These are phyloP conservation scores for Coniella lustricola DNA, from an alignment of 2,329 filamentous ascomycete genomes.

Conservation along the genomic window DNA sequence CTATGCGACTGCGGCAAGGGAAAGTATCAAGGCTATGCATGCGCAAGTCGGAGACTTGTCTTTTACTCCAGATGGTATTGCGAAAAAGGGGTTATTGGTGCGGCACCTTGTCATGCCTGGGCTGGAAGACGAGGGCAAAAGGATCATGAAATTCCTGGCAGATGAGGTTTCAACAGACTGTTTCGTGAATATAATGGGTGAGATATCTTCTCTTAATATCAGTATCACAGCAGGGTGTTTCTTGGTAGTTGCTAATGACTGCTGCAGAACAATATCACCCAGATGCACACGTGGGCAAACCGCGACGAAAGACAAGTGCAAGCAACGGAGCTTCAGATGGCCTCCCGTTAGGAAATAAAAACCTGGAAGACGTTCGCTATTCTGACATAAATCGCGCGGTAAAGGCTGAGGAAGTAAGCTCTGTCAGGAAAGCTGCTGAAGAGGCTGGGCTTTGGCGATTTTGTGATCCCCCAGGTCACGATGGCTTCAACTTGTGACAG, in stretches of 20 bases:
- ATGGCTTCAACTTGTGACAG: conserved; percentile 42
- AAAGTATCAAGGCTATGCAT: conserved; percentile 76
- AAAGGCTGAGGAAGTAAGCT: conserved; percentile 55
- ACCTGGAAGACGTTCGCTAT: conserved; percentile 52
- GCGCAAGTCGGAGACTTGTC: conserved; percentile 74
- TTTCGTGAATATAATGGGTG: conserved; percentile 72
- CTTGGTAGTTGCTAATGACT: background rate
- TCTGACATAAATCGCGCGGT: conserved; percentile 72
- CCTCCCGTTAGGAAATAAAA: conserved; percentile 18
- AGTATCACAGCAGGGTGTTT: too few species aligned
- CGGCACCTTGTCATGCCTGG: conserved; percentile 83
- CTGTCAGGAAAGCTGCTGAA: conserved; percentile 60
- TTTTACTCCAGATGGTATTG: conserved; percentile 75
- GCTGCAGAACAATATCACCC: conserved; percentile 68
- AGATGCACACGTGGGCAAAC: conserved; percentile 73
- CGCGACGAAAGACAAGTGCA: conserved; percentile 31
- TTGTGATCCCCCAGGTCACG: conserved; percentile 53
- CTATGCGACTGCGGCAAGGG: conserved; percentile 64
- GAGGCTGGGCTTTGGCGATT: conserved; percentile 73
- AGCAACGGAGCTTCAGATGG: conserved; percentile 23
- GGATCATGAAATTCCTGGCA: conserved; percentile 72
- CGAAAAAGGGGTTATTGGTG: conserved; percentile 68
- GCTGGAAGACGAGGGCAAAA: conserved; percentile 62
- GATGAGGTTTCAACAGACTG: conserved; percentile 64
- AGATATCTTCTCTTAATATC: background rate